Evolutionary conservation across 75 land plant genomes (phyloP).

Genomic region (Sequoiadendron giganteum): DNA sequence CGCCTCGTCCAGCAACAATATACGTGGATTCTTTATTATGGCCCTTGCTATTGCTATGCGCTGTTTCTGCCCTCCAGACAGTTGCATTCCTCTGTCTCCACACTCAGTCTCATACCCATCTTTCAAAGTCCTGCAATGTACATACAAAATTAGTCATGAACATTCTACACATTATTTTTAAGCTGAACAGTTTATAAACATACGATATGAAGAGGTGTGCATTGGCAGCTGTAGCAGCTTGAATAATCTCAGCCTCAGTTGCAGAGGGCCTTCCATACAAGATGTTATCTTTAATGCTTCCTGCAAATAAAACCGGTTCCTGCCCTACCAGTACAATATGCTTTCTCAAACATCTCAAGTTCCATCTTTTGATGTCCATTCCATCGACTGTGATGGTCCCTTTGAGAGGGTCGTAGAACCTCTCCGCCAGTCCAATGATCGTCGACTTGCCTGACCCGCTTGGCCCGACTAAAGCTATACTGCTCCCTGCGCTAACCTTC

Average conservation of each 20-base stretch:
- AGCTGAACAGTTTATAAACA: background rate
- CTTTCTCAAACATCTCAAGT: constrained; percentile 44
- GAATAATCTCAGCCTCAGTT: constrained; percentile 54
- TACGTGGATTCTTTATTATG: constrained; percentile 57
- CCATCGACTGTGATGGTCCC: constrained; percentile 57
- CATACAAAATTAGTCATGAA: constrained; percentile 1
- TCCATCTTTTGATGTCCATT: constrained; percentile 41
- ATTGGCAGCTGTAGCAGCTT: constrained; percentile 69
- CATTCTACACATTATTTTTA: background rate
- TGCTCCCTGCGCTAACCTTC: constrained; percentile 41
- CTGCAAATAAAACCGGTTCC: constrained; percentile 73
- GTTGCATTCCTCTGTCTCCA: constrained; percentile 58
- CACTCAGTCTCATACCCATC: constrained; percentile 60
- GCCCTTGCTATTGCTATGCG: constrained; percentile 77
- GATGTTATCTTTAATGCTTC: constrained; percentile 68
- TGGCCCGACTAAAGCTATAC: constrained; percentile 69
- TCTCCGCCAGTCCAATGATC: constrained; percentile 57
- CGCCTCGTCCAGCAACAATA: constrained; percentile 64
- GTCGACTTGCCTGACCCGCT: constrained; percentile 91
- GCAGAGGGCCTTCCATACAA: constrained; percentile 49
- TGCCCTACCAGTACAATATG: constrained; percentile 74
- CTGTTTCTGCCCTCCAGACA: constrained; percentile 69
- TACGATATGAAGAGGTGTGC: constrained; percentile 77
- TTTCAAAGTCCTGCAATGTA: constrained; percentile 39
- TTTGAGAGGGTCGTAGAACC: constrained; percentile 67